Evolutionary conservation across 176 grass and related monocot genomes (phyloP), one percentile per base, ranked within the genome.

Genomic region (Oryza meridionalis): DNA sequence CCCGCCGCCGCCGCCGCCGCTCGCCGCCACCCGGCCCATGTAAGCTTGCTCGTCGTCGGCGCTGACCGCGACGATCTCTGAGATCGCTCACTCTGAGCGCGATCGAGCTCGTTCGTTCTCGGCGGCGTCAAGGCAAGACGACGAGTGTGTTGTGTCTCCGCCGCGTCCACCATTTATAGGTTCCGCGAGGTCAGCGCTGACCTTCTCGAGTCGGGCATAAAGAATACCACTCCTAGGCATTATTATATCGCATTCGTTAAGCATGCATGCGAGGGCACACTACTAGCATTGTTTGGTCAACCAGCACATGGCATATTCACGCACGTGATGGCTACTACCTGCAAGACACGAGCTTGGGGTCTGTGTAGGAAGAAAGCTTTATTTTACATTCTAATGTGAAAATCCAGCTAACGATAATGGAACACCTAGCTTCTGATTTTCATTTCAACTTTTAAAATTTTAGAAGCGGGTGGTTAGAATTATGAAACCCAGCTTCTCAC

Each of bases 21-120:
- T 62, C 90, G 84, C 67, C 25, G 29, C 33, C 63, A 37, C 22
- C 42, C 33, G 22, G 33, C 27, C 70, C 84, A 81, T 84, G 42
- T 37, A 88, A 16, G 38, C 38, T 40, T 8, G 38, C 38, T 40
- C 45, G 17, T 25, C n/a, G 14, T 9, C 31, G 37, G 29, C 40
- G 35, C 32, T 67, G 81, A 84, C 66, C n/a, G 32, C 61, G 29
- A 49, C 61, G 21, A 49, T 47, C 59, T 11, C 29, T 19, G 14
- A 53, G 8, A 15, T 51, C 47, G 3, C 47, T 13, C 49, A 15
- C 50, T 6, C 50, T 19, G 46, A 49, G 46, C 15, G n/a, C n/a
- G n/a, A n/a, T 16, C 33, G 35, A 35, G 33, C 5, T 4, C 3
- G 15, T 19, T 19, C 16, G 50, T 14, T 49, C 50, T 55, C 50